Evolutionary conservation across 2,329 filamentous ascomycete genomes (phyloP).

Genomic region (Penicillium sp.): DNA sequence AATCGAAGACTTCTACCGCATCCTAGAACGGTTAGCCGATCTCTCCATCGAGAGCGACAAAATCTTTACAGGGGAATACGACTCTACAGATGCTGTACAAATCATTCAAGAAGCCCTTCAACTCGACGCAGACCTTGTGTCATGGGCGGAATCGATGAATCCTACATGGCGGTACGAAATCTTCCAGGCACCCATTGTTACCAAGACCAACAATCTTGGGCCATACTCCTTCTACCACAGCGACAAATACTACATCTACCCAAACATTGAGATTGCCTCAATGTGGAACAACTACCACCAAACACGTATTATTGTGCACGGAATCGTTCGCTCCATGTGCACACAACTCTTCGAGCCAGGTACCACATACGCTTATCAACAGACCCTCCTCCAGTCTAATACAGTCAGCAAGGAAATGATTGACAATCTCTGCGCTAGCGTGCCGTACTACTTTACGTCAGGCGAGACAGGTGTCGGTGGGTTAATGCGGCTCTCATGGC

Average conservation of each 20-base stretch:
- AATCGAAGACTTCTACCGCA: slow-evolving; percentile 18
- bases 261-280: slow-evolving; percentile 16
- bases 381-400: slow-evolving; percentile 5
- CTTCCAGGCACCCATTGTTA: slow-evolving; percentile 12
- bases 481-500: slow-evolving; percentile 18
- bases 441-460: slow-evolving; percentile 19
- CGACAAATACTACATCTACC: slow-evolving; percentile 24
- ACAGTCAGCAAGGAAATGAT: slow-evolving; percentile 10
- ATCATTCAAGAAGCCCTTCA: slow-evolving; percentile 12
- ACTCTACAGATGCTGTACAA: not conserved
- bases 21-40: slow-evolving; percentile 14
- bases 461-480: slow-evolving; percentile 11
- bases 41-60: slow-evolving; percentile 11
- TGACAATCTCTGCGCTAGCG: slow-evolving; percentile 22
- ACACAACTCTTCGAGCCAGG: not conserved
- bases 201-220: not conserved
- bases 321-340: slow-evolving; percentile 10
- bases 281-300: slow-evolving; percentile 29
- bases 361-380: not conserved
- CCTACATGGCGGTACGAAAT: slow-evolving; percentile 14
- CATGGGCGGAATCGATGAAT: slow-evolving; percentile 17
- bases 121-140: slow-evolving; percentile 15
- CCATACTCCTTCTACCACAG: slow-evolving; percentile 4
- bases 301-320: slow-evolving; percentile 23
- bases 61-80: not conserved